Percentiles rank a stretch among this genome's conserved stretches.
Conservation (phyloP, 2,329 filamentous ascomycete genomes). For the Microdochium bolleyi region DNA sequence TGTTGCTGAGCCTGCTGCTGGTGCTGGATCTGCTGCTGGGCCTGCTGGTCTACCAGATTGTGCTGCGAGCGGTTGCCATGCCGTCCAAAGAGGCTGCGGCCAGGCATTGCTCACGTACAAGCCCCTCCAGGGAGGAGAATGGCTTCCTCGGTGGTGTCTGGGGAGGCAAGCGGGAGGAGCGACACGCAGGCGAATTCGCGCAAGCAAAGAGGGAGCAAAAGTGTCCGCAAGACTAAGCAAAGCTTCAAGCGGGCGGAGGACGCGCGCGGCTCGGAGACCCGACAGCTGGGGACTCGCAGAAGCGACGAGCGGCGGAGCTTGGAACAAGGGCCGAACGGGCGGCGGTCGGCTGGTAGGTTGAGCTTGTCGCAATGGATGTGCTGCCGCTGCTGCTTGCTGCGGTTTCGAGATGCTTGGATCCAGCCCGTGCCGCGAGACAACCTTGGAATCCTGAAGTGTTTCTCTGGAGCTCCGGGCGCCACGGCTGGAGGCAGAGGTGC, state of each 20-base stretch:
- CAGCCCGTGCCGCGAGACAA: not conserved
- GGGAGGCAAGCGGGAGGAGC: not conserved
- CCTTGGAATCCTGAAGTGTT: not conserved
- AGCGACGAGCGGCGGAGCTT: not conserved
- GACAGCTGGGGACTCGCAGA: not conserved
- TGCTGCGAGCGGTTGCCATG: slow-evolving; percentile 47
- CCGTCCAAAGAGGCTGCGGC: not conserved
- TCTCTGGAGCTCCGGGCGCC: not conserved
- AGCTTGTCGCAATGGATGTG: not conserved
- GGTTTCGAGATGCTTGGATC: not conserved
- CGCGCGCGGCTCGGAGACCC: not conserved
- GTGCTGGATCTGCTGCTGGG: slow-evolving; percentile 8
- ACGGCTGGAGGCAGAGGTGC: not conserved
- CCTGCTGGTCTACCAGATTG: slow-evolving; percentile 36
- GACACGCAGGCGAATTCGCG: not conserved
- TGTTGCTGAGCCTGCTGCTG: slow-evolving; percentile 10
- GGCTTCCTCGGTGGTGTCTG: not conserved
- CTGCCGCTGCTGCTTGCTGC: not conserved
- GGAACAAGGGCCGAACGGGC: not conserved
- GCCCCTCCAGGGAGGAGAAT: not conserved
- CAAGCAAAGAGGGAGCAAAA: not conserved
- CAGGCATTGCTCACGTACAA: not conserved
- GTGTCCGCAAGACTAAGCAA: not conserved
- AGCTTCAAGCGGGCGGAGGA: not conserved
- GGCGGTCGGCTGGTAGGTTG: not conserved